Base-by-base conservation (phyloP, 805 yeast genomes). In the Cyberlindnera nakhonratchasimensis region DNA sequence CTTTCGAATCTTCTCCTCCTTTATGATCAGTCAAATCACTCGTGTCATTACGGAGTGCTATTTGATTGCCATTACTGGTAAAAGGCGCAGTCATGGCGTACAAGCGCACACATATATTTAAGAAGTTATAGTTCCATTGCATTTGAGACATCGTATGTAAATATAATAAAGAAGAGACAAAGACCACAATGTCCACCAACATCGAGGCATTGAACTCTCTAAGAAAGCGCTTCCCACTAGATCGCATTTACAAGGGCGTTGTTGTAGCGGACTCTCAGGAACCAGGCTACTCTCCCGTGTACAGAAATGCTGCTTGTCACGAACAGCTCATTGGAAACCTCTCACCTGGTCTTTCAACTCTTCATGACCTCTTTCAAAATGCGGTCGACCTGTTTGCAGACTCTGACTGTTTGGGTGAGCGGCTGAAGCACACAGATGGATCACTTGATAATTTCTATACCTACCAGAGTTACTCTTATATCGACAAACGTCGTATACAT, bases 261-360 rank as follows among this genome's bases (percentile, higher is more conserved):
- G 33, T 37, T 4, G 39, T 75, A 2, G 72, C 75, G 1, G 45
- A 69, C 18, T 37, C 39, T 1, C 53, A 57, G 23, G 55, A 63
- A 41, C 60, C 61, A 1, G 80, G 79, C 4, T 67, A 58, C 53
- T 69, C 79, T 3, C 61, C 69, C 2, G 59, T 72, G 8, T 75
- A 69, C 51, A 59, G 82, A 24, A 71, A 63, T 37, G 61, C 55
- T 10, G 50, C 50, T 11, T 43, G 47, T 13, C 49, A 58, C 6
- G 59, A 58, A 26, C 40, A 45, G 21, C 31, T 53, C 25, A 51
- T 69, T 24, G 50, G 50, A 3, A 34, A 34, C 31, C 28, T 47
- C 7, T 31, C 33, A 5, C 41, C 46, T 3, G 40, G 56, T 1
- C 39, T 68, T 8, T 63, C 67, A 37, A 74, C 78, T 1, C 59